These are phyloP conservation scores for Pichia deserticola DNA, from an alignment of 805 yeast genomes.

Conservation along the genomic window DNA sequence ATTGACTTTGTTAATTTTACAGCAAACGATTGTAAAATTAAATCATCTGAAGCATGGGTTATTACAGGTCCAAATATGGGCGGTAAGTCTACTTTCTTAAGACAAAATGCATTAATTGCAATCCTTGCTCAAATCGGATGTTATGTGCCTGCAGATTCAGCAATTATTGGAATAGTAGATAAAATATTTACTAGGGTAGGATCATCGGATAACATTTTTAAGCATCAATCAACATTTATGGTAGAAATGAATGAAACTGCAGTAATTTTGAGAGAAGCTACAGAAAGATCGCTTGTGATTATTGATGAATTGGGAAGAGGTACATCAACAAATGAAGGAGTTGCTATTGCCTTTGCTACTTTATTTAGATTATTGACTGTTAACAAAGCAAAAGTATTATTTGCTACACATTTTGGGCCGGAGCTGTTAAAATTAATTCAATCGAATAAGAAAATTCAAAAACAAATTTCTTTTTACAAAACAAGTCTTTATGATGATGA, in stretches of 20 bases:
- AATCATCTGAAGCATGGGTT: conserved; percentile 38
- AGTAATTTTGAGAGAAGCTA: conserved; percentile 56
- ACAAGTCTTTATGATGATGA: conserved; percentile 14
- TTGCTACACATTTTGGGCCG: conserved; percentile 80
- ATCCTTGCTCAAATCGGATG: conserved; percentile 72
- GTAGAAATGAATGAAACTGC: conserved; percentile 87
- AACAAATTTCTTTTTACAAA: conserved; percentile 21
- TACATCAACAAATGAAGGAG: conserved; percentile 77
- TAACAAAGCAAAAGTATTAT: conserved; percentile 66
- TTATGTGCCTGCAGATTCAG: conserved; percentile 59
- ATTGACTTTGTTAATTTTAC: conserved; percentile 36
- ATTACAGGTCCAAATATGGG: conserved; percentile 93
- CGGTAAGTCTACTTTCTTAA: conserved; percentile 69
- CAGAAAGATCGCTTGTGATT: conserved; percentile 61
- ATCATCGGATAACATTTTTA: conserved; percentile 73
- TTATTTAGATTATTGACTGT: conserved; percentile 44
- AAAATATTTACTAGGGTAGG: conserved; percentile 74
- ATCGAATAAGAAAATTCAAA: conserved; percentile 21
- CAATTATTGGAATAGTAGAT: conserved; percentile 67
- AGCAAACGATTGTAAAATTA: conserved; percentile 35
- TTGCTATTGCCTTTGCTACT: conserved; percentile 77
- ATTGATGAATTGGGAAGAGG: conserved; percentile 90
- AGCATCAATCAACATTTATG: conserved; percentile 86
- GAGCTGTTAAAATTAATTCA: conserved; percentile 40
- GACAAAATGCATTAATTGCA: conserved; percentile 64